Percentiles rank a stretch among this genome's conserved stretches.
These are phyloP conservation scores for Rhodotorula sp. DNA, from an alignment of 1,284 basidiomycete species.

Conservation along the genomic window DNA sequence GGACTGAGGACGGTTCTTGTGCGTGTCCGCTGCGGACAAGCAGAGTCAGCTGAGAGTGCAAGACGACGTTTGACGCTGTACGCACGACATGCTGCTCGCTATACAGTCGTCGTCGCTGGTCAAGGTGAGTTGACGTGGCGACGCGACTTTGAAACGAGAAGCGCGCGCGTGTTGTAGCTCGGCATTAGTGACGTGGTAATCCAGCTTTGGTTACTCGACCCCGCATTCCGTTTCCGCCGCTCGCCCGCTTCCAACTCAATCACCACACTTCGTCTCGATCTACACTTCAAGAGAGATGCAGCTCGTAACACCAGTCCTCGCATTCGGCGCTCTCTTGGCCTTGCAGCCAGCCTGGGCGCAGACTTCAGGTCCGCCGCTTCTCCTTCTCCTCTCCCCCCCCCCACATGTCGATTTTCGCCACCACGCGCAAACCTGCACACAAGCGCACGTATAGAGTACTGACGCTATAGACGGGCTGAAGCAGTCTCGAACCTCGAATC, in stretches of 20 bases:
- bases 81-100: slow-evolving; percentile 2
- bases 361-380: not conserved
- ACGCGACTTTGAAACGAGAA: not conserved
- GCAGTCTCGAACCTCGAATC: slow-evolving; percentile 23
- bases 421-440: not conserved
- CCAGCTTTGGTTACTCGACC: no score
- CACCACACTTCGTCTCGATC: no score
- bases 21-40: slow-evolving; percentile 15
- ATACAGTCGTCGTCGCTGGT: no score
- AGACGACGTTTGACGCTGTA: not conserved
- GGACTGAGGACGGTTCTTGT: slow-evolving; percentile 24
- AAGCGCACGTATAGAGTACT: no score
- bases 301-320: not conserved
- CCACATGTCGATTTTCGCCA: not conserved
- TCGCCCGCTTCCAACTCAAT: no score
- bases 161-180: no score
- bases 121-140: not conserved
- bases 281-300: not conserved
- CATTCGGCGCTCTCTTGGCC: not conserved
- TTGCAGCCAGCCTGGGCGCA: not conserved
- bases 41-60: not conserved
- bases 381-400: not conserved
- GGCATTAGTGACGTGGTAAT: no score
- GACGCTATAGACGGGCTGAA: no score
- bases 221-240: no score